A percentile compares a stretch with the other conserved stretches of the same genome.
These are phyloP conservation scores for Rhytidiadelphus loreus DNA, from an alignment of 225 moss, liverwort and hornwort genomes.

Conservation along the genomic window DNA sequence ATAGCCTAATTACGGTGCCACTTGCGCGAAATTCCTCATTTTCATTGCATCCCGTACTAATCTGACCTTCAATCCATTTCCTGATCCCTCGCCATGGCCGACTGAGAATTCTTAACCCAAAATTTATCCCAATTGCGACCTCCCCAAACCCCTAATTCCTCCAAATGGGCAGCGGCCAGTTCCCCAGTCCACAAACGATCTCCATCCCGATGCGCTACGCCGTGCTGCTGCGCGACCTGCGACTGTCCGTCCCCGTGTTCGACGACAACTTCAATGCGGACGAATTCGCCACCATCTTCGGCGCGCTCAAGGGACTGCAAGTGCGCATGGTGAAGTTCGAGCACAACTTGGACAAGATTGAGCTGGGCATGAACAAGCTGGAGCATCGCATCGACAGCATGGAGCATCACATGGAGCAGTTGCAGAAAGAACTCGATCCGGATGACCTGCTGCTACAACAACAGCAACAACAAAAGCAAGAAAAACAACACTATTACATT, in stretches of 20 bases:
- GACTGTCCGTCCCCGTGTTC: slow-evolving; percentile 26
- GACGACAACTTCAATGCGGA: slow-evolving; percentile 27
- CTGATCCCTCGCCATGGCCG: neutral
- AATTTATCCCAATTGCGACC: too few relatives aligned
- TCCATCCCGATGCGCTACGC: slow-evolving; percentile 42
- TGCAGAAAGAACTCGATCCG: slow-evolving; percentile 10
- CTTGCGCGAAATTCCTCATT: neutral
- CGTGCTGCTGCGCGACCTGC: slow-evolving; percentile 26
- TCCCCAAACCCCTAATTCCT: neutral
- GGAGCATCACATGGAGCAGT: slow-evolving; percentile 30
- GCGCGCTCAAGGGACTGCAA: slow-evolving; percentile 26
- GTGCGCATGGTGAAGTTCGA: slow-evolving; percentile 41
- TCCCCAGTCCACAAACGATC: neutral
- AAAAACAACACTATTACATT: neutral
- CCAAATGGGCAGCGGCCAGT: neutral
- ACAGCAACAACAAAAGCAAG: neutral
- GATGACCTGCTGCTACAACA: neutral
- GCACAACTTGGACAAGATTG: slow-evolving; percentile 34
- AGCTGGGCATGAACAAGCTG: slow-evolving; percentile 31
- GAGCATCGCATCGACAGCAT: slow-evolving; percentile 38
- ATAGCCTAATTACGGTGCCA: neutral
- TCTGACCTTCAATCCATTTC: neutral
- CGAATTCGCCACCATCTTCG: slow-evolving; percentile 20
- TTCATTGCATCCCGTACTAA: neutral
- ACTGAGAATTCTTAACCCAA: neutral